These are phyloP conservation scores for Purpureocillium takamizusanense DNA, from an alignment of 2,329 filamentous ascomycete species.

Conservation along the genomic window DNA sequence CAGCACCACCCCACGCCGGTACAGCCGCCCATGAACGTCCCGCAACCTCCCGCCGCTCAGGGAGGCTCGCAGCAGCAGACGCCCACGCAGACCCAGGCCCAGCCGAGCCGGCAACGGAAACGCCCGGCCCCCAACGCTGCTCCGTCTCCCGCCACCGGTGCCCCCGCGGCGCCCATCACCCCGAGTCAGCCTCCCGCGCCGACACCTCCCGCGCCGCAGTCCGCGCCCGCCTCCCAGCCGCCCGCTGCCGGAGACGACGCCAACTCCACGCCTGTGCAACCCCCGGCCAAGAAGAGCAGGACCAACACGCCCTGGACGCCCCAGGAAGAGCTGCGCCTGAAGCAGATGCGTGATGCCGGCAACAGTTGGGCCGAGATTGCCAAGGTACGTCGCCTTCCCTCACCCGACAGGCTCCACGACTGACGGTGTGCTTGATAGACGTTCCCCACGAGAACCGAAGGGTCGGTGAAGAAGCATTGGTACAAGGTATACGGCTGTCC, in stretches of 20 bases:
- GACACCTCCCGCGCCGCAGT: constrained; percentile 20
- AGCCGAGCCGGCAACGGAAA: constrained; percentile 30
- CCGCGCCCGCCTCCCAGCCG: constrained; percentile 16
- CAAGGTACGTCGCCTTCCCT: constrained; percentile 61
- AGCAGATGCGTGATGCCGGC: constrained; percentile 87
- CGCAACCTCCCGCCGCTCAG: constrained; percentile 2
- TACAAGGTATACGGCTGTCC: constrained; percentile 62
- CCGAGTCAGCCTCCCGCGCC: constrained; percentile 21
- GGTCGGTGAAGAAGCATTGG: constrained; percentile 99
- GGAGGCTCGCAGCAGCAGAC: constrained; percentile 21
- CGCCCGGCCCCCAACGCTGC: constrained; percentile 28
- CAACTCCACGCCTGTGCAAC: constrained; percentile 27
- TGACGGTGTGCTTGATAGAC: constrained; percentile 42
- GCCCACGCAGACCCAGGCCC: constrained; percentile 27
- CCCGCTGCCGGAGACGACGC: constrained; percentile 21
- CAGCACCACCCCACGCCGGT: constrained; percentile 29
- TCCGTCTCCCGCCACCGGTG: constrained; percentile 25
- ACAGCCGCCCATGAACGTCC: constrained; percentile 34
- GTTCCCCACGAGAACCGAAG: constrained; percentile 88
- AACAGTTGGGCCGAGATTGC: constrained; percentile 98
- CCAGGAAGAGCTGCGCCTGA: constrained; percentile 83
- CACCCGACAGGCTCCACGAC: neutral
- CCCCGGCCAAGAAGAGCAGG: constrained; percentile 77
- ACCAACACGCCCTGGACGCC: constrained; percentile 99
- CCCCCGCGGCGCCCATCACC: constrained; percentile 21